Evolutionary conservation across 1,139 yeast genomes (phyloP).

Genomic region (Taphrina pruni): DNA sequence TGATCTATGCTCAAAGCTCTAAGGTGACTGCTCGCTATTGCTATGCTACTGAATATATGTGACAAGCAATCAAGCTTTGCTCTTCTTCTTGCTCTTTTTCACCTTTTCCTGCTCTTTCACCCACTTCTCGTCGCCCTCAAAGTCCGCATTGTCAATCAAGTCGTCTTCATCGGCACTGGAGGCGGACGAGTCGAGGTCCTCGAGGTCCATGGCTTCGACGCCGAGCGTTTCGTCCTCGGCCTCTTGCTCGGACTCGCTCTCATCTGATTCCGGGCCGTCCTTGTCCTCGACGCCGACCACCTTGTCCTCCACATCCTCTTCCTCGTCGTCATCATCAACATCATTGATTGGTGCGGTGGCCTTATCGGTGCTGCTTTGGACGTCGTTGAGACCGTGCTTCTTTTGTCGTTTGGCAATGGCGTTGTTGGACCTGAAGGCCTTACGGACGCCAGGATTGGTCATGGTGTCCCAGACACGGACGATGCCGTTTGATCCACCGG

Average conservation of each 20-base stretch:
- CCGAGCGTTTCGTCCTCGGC: constrained; percentile 13
- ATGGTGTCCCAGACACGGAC: constrained; percentile 93
- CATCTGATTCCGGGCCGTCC: constrained; percentile 32
- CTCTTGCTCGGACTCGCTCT: constrained; percentile 10
- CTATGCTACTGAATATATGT: not conserved
- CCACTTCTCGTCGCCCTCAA: constrained; percentile 27
- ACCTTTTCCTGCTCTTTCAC: constrained; percentile 2
- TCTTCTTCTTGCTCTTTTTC: constrained; percentile 1
- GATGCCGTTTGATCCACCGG: constrained; percentile 87
- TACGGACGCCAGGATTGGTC: constrained; percentile 78
- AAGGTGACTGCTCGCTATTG: not conserved
- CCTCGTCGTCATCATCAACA: not conserved
- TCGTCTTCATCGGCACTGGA: constrained; percentile 25
- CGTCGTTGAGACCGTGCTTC: not conserved
- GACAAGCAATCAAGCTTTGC: not conserved
- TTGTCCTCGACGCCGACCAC: constrained; percentile 23
- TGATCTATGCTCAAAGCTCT: not conserved
- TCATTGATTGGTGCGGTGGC: not conserved
- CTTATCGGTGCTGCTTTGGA: not conserved
- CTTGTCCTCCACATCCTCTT: constrained; percentile 8
- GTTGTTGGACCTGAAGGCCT: constrained; percentile 50
- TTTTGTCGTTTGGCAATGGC: constrained; percentile 4
- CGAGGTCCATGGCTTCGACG: constrained; percentile 23
- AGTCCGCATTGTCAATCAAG: constrained; percentile 22
- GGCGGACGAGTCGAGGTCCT: constrained; percentile 5